Percentiles rank a stretch among this genome's conserved stretches.
Conservation (phyloP, 805 yeast species). For the Saccharomycopsis microspora region DNA sequence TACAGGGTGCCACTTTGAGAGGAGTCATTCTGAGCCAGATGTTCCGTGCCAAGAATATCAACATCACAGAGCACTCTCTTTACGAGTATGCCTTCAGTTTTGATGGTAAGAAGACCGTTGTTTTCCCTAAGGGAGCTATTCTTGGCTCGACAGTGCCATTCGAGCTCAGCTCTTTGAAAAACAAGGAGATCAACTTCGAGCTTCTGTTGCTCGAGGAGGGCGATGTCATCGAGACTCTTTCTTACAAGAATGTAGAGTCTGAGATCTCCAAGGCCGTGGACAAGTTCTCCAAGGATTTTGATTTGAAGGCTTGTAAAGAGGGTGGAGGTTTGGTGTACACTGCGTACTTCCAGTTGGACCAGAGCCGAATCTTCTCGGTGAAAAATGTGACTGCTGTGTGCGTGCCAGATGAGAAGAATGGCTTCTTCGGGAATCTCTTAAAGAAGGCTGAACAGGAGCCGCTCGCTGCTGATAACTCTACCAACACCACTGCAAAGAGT, state of each 20-base stretch:
- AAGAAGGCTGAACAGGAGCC: conserved; percentile 1
- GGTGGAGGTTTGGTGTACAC: conserved; percentile 23
- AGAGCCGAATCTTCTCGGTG: conserved; percentile 39
- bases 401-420: conserved; percentile 5
- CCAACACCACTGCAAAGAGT: not conserved
- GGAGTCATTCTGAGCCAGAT: conserved; percentile 67
- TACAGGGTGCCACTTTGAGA: conserved; percentile 76
- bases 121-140: conserved; percentile 38
- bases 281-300: conserved; percentile 5
- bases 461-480: not conserved
- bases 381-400: conserved; percentile 36
- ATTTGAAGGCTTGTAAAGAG: conserved; percentile 9
- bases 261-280: conserved; percentile 7
- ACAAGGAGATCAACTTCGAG: conserved; percentile 8
- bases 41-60: conserved; percentile 51
- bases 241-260: conserved; percentile 4
- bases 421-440: conserved; percentile 14
- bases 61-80: conserved; percentile 43
- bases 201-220: conserved; percentile 18
- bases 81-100: conserved; percentile 11
- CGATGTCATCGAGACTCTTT: conserved; percentile 18
- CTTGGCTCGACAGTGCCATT: conserved; percentile 26
- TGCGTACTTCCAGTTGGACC: conserved; percentile 34
- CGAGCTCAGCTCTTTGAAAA: conserved; percentile 26
- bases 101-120: conserved; percentile 7